Base-by-base conservation (phyloP, 2,329 filamentous ascomycete species). In the Exutisphaerella laricina region DNA sequence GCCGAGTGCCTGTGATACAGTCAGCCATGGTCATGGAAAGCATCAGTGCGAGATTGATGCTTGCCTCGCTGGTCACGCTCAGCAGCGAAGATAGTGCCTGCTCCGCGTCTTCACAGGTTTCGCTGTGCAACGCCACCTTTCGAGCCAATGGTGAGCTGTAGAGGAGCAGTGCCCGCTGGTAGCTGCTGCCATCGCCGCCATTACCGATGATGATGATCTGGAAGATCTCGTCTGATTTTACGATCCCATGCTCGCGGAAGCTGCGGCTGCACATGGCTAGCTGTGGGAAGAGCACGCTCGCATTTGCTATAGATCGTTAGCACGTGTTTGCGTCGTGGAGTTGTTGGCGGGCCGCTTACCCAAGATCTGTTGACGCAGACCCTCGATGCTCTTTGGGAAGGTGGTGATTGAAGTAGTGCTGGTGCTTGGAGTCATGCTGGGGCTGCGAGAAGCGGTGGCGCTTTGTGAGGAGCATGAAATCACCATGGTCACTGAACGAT, bases 321-420 rank as follows among this genome's bases (percentile, higher is more conserved):
- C 21, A 14, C 34, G 16, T 26, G 20, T 14, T 26, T 10, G 6
- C 5, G 17, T 35, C 14, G 2, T 26, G 20, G 18, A 30, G 17
- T 16, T 9, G 16, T 12, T 10, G 7, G 14, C n/a, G n/a, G n/a
- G n/a, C n/a, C n/a, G 20, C 31, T 29, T 49, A 49, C 49, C 49
- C 10, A 51, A 30, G 12, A 51, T 51, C 17, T 51, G 49, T 30
- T 49, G 42, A 17, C 49, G 42, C 10, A 51, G 28, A 4, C 30
- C 37, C n/a, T 29, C 26, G 14, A 43, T 17, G 16, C 13, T 35
- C 20, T 12, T 6, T n/a, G n/a, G n/a, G n/a, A n/a, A n/a, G n/a
- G n/a, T n/a, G n/a, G n/a, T n/a, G 4, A 21, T 18, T 2, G 25
- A 7, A 8, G 36, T 13, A 8, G 32, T 8, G 6, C 4, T 4